phyloP scores from a whole-genome alignment of 768 basidiomycete genomes.

The Hydnum rufescens region DNA sequence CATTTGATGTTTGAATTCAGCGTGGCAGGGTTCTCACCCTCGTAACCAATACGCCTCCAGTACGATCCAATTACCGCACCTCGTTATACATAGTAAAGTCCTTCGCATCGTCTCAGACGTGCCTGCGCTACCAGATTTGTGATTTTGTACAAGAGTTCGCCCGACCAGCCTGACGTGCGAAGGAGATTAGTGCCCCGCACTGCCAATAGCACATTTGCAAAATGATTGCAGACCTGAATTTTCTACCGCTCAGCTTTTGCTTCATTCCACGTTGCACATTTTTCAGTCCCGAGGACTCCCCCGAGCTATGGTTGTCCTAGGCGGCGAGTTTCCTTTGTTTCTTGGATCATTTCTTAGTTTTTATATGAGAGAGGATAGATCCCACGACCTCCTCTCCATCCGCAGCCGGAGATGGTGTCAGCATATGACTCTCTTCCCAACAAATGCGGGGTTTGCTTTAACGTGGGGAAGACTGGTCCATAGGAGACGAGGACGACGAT shows the following conservation, averaged over 20 bases:
- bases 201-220: neutral
- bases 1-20: constrained; percentile 80
- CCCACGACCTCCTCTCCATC: neutral
- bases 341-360: neutral
- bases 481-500: neutral
- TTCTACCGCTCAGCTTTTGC: constrained; percentile 64
- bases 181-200: neutral
- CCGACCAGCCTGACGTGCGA: constrained; percentile 48
- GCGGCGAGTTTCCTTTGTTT: neutral
- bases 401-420: constrained; percentile 10
- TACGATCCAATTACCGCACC: constrained; percentile 23
- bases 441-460: neutral
- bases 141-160: constrained; percentile 83
- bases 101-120: constrained; percentile 64
- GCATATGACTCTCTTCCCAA: neutral
- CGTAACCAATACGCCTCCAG: neutral
- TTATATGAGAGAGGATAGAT: neutral
- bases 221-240: constrained; percentile 43
- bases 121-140: constrained; percentile 57
- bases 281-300: constrained; percentile 29
- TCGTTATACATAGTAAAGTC: constrained; percentile 70
- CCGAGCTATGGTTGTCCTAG: constrained; percentile 12
- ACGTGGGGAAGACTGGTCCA: neutral
- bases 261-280: constrained; percentile 60
- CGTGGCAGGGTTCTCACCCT: too few relatives aligned